Evolutionary conservation across 1,284 basidiomycete genomes (phyloP), one percentile per base, ranked within the genome.

Genomic region (Heterobasidion annosum): DNA sequence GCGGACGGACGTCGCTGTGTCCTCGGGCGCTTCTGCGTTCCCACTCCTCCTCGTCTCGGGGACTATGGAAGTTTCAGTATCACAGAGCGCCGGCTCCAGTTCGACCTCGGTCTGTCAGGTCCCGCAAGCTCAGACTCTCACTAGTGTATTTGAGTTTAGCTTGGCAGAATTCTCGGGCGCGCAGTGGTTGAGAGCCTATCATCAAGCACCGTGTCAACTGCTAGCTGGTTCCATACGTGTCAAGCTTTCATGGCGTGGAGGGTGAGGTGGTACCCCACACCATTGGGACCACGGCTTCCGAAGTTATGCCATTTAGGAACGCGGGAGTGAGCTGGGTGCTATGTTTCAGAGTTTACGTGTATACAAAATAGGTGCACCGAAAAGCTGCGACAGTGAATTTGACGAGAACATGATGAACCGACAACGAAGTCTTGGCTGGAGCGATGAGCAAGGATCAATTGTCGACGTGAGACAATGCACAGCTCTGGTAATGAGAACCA

Each of bases 1-100:
- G 44, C 51, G 51, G 51, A 25, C 52, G 54, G 64, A 65, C 56
- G 51, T 70, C 69, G 69, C 63, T 54, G 47, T 42, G 60, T 68
- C 60, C 51, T 70, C 68, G 69, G 67, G 32, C 25, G 34, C 52
- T 54, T 54, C 52, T 48, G 35, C 25, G 15, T 54, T 49, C 52
- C 48, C 47, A 49, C 46, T 54, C 52, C 37, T 19, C n/a, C 33
- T 35, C 48, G 16, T 34, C 16, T 34, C 48, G 33, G 33, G 34
- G 48, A 19, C 34, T 15, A n/a, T 10, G 48, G 35, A 32, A 8
- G 13, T 37, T 18, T n/a, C 35, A 37, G 48, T 5, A 16, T 19
- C 33, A 18, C 48, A 50, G 34, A 34, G 33, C 18, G 35, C 33
- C 33, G 48, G 33, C 33, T 34, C 46, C 33, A 18, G 33, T 50